Conservation (phyloP, 371 early-diverging fungal genomes). For the Syncephalastrum racemosum region DNA sequence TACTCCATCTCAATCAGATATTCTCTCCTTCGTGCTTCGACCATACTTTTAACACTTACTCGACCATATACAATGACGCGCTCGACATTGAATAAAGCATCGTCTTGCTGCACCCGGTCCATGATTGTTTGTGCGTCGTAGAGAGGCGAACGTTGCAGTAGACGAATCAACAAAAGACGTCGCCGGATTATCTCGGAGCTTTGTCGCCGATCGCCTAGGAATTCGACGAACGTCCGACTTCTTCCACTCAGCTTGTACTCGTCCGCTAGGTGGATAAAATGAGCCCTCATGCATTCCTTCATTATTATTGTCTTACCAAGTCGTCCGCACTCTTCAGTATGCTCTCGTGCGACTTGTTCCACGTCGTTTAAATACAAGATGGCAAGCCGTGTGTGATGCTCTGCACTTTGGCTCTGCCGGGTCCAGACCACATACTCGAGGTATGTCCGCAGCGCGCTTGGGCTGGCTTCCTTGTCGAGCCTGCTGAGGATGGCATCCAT, state of each 20-base stretch:
- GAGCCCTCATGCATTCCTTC: background rate
- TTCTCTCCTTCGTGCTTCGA: background rate
- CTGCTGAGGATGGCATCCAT: conserved; percentile 46
- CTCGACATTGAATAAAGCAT: conserved; percentile 31
- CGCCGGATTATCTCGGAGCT: conserved; percentile 23
- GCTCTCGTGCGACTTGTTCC: conserved; percentile 18
- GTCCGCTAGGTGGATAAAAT: conserved; percentile 15
- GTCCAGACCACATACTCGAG: conserved; percentile 59
- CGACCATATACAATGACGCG: conserved; percentile 49
- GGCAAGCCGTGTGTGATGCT: conserved; percentile 55
- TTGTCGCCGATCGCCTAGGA: conserved; percentile 19
- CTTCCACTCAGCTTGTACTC: conserved; percentile 18
- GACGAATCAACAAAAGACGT: conserved; percentile 33
- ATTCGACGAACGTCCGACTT: conserved; percentile 33
- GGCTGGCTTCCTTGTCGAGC: conserved; percentile 41
- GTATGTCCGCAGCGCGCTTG: conserved; percentile 40
- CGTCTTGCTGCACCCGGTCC: background rate
- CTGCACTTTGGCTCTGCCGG: conserved; percentile 45
- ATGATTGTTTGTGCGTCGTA: conserved; percentile 31
- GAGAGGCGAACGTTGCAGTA: conserved; percentile 34
- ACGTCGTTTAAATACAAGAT: conserved; percentile 54
- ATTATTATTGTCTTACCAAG: background rate
- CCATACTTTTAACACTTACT: conserved; percentile 25
- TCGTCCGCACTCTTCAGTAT: conserved; percentile 13
- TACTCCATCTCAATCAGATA: conserved; percentile 15